phyloP scores from a whole-genome alignment of 805 yeast species.

The Saccharomycodes ludwigii region DNA sequence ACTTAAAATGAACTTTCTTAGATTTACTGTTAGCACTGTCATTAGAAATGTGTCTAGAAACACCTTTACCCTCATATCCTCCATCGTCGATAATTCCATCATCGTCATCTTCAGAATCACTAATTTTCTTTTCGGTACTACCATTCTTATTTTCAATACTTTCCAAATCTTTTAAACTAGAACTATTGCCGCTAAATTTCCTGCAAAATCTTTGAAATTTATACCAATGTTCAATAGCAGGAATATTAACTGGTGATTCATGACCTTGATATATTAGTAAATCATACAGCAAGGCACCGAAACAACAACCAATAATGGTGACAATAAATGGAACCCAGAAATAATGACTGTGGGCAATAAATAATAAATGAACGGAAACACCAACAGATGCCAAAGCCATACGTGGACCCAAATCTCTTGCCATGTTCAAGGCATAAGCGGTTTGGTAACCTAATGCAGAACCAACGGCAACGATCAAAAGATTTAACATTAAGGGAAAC shows the following conservation, averaged over 20 bases:
- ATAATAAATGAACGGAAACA: slow-evolving; percentile 28
- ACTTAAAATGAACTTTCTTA: slow-evolving; percentile 4
- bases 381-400: slow-evolving; percentile 37
- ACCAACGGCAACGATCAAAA: slow-evolving; percentile 34
- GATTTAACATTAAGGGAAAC: slow-evolving; percentile 35
- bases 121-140: slow-evolving; percentile 21
- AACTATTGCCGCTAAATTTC: slow-evolving; percentile 8
- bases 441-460: slow-evolving; percentile 39
- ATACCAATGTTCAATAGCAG: slow-evolving; percentile 21
- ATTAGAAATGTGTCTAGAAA: slow-evolving; percentile 1
- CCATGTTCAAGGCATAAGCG: slow-evolving; percentile 42
- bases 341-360: slow-evolving; percentile 29
- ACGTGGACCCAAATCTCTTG: slow-evolving; percentile 46
- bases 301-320: slow-evolving; percentile 35
- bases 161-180: too few species aligned
- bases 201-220: slow-evolving; percentile 18
- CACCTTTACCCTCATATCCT: slow-evolving; percentile 3
- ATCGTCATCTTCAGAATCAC: slow-evolving; percentile 14
- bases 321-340: slow-evolving; percentile 43
- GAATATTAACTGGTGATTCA: slow-evolving; percentile 40
- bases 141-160: slow-evolving; percentile 14
- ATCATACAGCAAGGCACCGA: slow-evolving; percentile 42
- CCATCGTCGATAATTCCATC: slow-evolving; percentile 8
- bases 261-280: slow-evolving; percentile 37
- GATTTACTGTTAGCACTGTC: slow-evolving; percentile 1